A percentile compares a stretch with the other conserved stretches of the same genome.
These are phyloP conservation scores for Punica granatum DNA, from an alignment of 345 rosid species.

Conservation along the genomic window DNA sequence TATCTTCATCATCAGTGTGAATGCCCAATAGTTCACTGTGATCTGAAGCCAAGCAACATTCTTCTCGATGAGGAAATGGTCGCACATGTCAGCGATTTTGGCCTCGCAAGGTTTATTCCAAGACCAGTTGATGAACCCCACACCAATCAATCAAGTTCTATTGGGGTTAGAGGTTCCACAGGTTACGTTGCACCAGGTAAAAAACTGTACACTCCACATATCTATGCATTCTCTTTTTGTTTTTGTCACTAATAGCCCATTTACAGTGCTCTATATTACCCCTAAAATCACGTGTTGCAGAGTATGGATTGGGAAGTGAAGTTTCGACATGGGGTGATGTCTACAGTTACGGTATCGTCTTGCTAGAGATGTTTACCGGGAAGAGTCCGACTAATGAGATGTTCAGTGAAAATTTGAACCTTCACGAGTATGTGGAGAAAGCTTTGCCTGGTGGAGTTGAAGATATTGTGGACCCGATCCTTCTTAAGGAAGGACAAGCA, in stretches of 20 bases:
- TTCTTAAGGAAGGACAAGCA: conserved; percentile 9
- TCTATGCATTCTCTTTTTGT: not conserved
- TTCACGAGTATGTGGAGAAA: conserved; percentile 12
- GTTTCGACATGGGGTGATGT: conserved; percentile 20
- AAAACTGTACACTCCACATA: conserved; percentile 1
- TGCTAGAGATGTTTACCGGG: conserved; percentile 23
- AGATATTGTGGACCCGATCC: conserved; percentile 14
- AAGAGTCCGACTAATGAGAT: conserved; percentile 19
- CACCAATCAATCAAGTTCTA: conserved; percentile 16
- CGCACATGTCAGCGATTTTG: conserved; percentile 39
- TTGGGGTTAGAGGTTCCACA: conserved; percentile 32
- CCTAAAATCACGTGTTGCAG: conserved; percentile 5
- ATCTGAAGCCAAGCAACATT: conserved; percentile 26
- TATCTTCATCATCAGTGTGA: conserved; percentile 30
- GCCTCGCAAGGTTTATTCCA: conserved; percentile 27
- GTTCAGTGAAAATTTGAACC: conserved; percentile 18
- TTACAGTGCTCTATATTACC: not conserved
- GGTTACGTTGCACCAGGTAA: conserved; percentile 51
- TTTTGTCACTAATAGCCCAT: not conserved
- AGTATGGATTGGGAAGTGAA: conserved; percentile 26
- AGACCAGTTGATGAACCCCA: not conserved
- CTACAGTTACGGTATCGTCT: conserved; percentile 23
- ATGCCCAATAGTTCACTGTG: conserved; percentile 25
- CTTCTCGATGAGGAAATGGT: conserved; percentile 27
- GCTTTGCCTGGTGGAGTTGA: conserved; percentile 11